phyloP scores from a whole-genome alignment of 2,329 filamentous ascomycete species.

The Fusarium ramigenum region DNA sequence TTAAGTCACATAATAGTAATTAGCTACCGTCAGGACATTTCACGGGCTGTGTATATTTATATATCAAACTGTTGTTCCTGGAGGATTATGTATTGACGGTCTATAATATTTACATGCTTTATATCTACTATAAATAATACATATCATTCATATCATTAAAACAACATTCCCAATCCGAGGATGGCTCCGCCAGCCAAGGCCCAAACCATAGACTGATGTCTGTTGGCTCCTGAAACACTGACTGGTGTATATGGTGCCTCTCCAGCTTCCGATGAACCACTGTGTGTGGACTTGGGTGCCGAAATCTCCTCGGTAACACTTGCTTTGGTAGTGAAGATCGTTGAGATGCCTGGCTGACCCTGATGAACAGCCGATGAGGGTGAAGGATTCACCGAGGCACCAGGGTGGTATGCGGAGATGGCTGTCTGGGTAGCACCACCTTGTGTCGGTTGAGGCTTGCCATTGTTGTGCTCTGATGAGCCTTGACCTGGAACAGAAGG shows the following conservation, averaged over 20 bases:
- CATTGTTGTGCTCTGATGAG: not conserved
- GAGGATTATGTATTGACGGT: not conserved
- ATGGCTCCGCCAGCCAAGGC: not conserved
- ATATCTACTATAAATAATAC: accelerated
- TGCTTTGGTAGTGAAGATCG: not conserved
- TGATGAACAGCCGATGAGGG: not conserved
- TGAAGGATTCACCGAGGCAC: accelerated
- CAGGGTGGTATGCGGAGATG: not conserved
- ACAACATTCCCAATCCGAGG: not conserved
- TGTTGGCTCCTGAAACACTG: not conserved
- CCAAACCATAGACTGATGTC: not conserved
- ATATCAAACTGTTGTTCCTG: accelerated
- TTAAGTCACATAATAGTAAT: not conserved
- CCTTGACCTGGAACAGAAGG: not conserved
- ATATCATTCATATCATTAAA: too few species aligned
- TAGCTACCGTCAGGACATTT: accelerated
- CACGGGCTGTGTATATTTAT: not conserved
- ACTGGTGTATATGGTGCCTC: not conserved
- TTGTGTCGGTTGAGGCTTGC: not conserved
- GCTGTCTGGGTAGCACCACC: not conserved
- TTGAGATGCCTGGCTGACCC: not conserved
- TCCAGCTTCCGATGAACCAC: not conserved
- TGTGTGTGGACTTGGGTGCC: not conserved
- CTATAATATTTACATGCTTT: not conserved
- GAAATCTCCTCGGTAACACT: not conserved